Conservation (phyloP, 2,329 filamentous ascomycete species). For the Apiospora rasikravindrae region DNA sequence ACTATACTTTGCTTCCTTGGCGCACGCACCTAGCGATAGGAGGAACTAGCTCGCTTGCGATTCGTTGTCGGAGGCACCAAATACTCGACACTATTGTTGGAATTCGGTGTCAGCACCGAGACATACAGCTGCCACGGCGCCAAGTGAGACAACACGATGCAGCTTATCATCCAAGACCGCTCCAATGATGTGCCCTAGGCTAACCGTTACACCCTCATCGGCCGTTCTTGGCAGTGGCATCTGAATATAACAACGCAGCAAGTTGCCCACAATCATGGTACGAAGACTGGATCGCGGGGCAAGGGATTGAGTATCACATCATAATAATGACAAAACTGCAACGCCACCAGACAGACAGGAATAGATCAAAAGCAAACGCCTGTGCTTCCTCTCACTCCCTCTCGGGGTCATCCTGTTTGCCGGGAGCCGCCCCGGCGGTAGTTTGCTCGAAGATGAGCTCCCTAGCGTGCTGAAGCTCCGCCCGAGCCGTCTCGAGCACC, state of each 20-base stretch:
- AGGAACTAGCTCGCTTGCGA: not conserved
- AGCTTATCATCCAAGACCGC: not conserved
- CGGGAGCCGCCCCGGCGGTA: not conserved
- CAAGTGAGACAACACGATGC: not conserved
- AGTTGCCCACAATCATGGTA: not conserved
- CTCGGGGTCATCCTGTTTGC: not conserved
- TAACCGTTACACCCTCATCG: not conserved
- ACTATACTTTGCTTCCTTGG: not conserved
- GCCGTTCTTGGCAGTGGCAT: not conserved
- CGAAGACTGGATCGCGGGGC: too few species aligned
- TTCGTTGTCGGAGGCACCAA: slow-evolving; percentile 4
- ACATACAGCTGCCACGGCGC: not conserved
- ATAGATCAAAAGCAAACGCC: not conserved
- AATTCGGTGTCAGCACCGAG: not conserved
- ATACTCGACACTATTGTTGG: not conserved
- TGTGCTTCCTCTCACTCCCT: slow-evolving; percentile 21
- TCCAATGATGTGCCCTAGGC: not conserved
- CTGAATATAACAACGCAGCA: not conserved
- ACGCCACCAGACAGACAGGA: not conserved
- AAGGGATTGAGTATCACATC: not conserved
- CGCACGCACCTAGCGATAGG: not conserved
- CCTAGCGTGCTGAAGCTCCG: slow-evolving; percentile 50
- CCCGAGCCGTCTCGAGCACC: slow-evolving; percentile 41
- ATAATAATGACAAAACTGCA: not conserved
- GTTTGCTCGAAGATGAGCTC: slow-evolving; percentile 46